A percentile compares a stretch with the other conserved stretches of the same genome.
Conservation (phyloP, 805 yeast species). For the Yarrowia hollandica region DNA sequence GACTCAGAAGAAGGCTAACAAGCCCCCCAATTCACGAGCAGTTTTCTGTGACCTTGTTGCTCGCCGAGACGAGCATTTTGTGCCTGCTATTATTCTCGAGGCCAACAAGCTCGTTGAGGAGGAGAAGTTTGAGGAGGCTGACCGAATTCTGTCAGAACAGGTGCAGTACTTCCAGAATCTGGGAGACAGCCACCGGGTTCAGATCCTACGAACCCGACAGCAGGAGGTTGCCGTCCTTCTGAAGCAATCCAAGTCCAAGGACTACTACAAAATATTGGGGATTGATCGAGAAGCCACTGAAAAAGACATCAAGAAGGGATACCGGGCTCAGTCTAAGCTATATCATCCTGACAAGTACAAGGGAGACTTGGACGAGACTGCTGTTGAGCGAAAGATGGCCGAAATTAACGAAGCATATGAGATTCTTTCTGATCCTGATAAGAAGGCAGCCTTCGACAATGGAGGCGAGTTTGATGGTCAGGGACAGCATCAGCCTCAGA, state of each 20-base stretch:
- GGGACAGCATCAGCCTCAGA: constrained; percentile 23
- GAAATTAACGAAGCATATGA: constrained; percentile 93
- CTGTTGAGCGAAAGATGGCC: constrained; percentile 82
- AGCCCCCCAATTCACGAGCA: constrained; percentile 38
- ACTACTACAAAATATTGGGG: constrained; percentile 78
- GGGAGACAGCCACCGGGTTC: constrained; percentile 29
- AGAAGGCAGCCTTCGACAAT: constrained; percentile 63
- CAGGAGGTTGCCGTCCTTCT: constrained; percentile 34
- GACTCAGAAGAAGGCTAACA: constrained; percentile 26
- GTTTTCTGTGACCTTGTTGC: constrained; percentile 38
- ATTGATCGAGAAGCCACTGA: constrained; percentile 66
- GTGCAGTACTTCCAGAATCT: constrained; percentile 31
- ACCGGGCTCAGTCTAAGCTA: constrained; percentile 71
- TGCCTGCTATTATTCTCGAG: constrained; percentile 42
- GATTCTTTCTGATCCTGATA: constrained; percentile 65
- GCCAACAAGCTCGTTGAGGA: constrained; percentile 32
- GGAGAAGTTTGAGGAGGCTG: constrained; percentile 35
- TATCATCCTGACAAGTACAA: constrained; percentile 92
- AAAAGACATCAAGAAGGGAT: constrained; percentile 74
- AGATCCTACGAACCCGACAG: constrained; percentile 31
- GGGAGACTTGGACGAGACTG: constrained; percentile 62
- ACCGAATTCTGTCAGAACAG: constrained; percentile 31
- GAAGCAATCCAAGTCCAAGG: constrained; percentile 50
- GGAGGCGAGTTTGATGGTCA: constrained; percentile 44
- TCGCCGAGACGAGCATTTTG: constrained; percentile 38